Percentiles rank a stretch among this genome's conserved stretches.
These are phyloP conservation scores for Dipodascus albidus DNA, from an alignment of 805 yeast species.

Conservation along the genomic window DNA sequence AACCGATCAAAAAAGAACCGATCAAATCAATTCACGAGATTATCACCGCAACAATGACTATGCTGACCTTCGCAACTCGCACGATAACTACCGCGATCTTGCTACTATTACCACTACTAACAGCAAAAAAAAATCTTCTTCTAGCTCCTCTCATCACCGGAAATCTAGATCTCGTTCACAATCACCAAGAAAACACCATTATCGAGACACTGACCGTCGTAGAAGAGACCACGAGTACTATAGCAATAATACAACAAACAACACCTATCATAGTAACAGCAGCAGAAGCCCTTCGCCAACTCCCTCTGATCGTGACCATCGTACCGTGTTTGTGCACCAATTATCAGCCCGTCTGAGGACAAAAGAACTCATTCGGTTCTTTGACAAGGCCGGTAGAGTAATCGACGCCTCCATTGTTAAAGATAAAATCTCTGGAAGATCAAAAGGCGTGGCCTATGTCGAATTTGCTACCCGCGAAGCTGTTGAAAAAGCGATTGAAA, in stretches of 20 bases:
- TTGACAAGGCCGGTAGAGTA: slow-evolving; percentile 24
- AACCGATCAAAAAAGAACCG: too few species aligned
- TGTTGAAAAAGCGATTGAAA: slow-evolving; percentile 21
- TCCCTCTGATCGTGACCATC: slow-evolving; percentile 19
- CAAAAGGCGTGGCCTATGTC: slow-evolving; percentile 28
- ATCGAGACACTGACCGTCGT: background rate
- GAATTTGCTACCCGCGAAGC: slow-evolving; percentile 22
- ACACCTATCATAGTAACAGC: background rate
- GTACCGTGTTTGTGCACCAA: slow-evolving; percentile 28
- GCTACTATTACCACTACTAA: background rate
- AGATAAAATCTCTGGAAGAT: slow-evolving; percentile 21
- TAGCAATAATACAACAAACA: background rate
- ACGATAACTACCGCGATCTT: background rate
- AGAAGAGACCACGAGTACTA: background rate
- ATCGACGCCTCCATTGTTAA: slow-evolving; percentile 26
- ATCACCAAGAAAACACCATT: background rate
- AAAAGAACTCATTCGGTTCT: slow-evolving; percentile 22
- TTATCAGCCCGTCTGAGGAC: slow-evolving; percentile 24
- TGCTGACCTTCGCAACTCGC: background rate
- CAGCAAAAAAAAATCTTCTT: background rate
- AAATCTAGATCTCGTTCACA: background rate
- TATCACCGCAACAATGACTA: background rate
- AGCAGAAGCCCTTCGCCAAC: background rate
- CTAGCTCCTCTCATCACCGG: background rate
- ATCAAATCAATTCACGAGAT: too few species aligned